phyloP scores from a whole-genome alignment of 2,329 filamentous ascomycete genomes.

The Celoporthe dispersa region DNA sequence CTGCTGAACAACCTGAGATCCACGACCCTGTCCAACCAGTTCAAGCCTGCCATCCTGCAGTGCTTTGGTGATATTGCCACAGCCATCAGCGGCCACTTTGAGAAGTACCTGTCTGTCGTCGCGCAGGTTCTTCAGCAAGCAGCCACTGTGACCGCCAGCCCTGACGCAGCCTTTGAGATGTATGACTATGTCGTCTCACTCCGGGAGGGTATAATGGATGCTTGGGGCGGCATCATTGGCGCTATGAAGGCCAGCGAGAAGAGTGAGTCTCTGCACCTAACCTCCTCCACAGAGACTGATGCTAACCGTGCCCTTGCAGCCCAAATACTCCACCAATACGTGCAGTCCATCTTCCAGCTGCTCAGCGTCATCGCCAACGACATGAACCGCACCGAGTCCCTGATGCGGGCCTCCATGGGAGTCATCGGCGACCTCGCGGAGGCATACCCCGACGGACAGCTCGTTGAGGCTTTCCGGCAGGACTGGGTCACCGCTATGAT shows the following conservation, averaged over 20 bases:
- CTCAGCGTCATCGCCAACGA: constrained; percentile 81
- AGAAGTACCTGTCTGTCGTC: constrained; percentile 90
- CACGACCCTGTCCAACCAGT: constrained; percentile 86
- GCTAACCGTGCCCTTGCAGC: constrained; percentile 53
- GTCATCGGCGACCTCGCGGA: constrained; percentile 96
- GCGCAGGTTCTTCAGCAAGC: constrained; percentile 94
- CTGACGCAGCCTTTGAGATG: constrained; percentile 91
- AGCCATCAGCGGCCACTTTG: constrained; percentile 88
- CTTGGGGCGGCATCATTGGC: constrained; percentile 95
- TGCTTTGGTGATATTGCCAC: constrained; percentile 98
- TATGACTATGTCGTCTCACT: constrained; percentile 94
- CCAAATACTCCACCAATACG: constrained; percentile 72
- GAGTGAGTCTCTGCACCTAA: constrained; percentile 56
- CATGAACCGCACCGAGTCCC: constrained; percentile 84
- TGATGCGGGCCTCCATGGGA: constrained; percentile 95
- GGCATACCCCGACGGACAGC: constrained; percentile 88
- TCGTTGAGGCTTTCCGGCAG: constrained; percentile 81
- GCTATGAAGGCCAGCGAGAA: constrained; percentile 86
- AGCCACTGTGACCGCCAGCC: constrained; percentile 75
- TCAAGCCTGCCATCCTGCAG: constrained; percentile 97
- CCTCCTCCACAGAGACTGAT: constrained; percentile 3
- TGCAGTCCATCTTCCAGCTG: constrained; percentile 85
- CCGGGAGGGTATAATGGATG: constrained; percentile 97
- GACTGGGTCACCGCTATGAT: constrained; percentile 91
- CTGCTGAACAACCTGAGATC: constrained; percentile 88